A percentile compares a stretch with the other conserved stretches of the same genome.
These are phyloP conservation scores for Zymoseptoria ardabiliae DNA, from an alignment of 2,329 filamentous ascomycete genomes.

Conservation along the genomic window DNA sequence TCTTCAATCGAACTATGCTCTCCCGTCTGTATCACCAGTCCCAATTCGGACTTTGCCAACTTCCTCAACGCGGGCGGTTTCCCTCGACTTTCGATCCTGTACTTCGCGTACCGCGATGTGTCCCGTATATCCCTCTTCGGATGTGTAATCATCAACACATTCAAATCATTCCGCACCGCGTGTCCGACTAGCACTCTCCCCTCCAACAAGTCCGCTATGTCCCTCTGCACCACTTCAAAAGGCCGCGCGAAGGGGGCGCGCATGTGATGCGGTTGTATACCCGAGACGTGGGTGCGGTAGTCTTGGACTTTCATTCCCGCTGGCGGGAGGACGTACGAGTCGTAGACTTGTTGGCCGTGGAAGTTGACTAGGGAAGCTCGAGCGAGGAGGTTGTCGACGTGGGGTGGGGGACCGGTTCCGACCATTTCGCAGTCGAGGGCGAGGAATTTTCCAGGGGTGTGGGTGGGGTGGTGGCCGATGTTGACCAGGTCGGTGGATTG, in stretches of 20 bases:
- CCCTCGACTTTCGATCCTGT: conserved; percentile 61
- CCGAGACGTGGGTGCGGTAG: conserved; percentile 82
- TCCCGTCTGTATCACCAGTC: conserved; percentile 52
- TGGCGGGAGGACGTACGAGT: conserved; percentile 73
- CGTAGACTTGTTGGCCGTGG: conserved; percentile 86
- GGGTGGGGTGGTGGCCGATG: conserved; percentile 40
- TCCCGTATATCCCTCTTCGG: conserved; percentile 73
- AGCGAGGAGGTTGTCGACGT: conserved; percentile 68
- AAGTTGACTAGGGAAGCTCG: conserved; percentile 89
- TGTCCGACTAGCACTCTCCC: conserved; percentile 75
- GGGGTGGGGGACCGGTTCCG: conserved; percentile 63
- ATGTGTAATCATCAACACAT: conserved; percentile 69
- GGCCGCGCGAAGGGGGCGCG: conserved; percentile 37
- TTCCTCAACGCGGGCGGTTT: conserved; percentile 61
- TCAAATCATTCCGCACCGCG: conserved; percentile 69
- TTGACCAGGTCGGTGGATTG: conserved; percentile 42
- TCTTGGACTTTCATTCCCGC: conserved; percentile 66
- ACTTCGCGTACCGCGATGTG: conserved; percentile 70
- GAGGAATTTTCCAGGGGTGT: conserved; percentile 80
- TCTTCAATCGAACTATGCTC: conserved; percentile 63
- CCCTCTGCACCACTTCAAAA: conserved; percentile 70
- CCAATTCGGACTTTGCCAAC: conserved; percentile 50
- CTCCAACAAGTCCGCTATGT: conserved; percentile 61
- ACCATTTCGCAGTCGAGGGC: conserved; percentile 99
- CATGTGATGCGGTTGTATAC: conserved; percentile 70